These are phyloP conservation scores for Lachancea meyersii DNA, from an alignment of 805 yeast species.

Conservation along the genomic window DNA sequence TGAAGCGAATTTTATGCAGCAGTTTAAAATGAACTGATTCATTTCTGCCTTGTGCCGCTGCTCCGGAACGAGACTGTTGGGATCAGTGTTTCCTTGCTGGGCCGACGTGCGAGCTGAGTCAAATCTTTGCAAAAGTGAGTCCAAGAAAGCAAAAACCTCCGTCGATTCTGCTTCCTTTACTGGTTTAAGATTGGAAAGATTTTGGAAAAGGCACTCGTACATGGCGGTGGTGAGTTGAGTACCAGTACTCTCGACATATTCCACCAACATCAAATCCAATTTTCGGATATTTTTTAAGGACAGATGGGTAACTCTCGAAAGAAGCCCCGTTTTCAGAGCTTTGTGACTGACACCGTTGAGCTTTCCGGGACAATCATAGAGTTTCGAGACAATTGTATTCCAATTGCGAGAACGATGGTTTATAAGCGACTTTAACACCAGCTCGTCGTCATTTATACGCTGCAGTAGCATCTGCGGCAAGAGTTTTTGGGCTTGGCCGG, in stretches of 20 bases:
- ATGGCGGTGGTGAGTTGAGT: conserved; percentile 13
- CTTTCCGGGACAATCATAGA: conserved; percentile 13
- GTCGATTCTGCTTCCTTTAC: not conserved
- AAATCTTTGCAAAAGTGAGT: conserved; percentile 17
- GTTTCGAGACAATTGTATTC: conserved; percentile 21
- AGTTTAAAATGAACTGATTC: conserved; percentile 20
- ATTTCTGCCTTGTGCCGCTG: conserved; percentile 6
- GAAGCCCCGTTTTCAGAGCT: conserved; percentile 10
- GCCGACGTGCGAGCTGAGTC: conserved; percentile 11
- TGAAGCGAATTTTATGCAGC: conserved; percentile 23
- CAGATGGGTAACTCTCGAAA: conserved; percentile 12
- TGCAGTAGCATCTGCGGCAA: conserved; percentile 17
- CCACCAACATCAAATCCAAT: conserved; percentile 25
- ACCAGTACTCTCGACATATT: conserved; percentile 12
- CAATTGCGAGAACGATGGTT: conserved; percentile 24
- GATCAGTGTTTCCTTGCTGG: not conserved
- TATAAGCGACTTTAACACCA: conserved; percentile 19
- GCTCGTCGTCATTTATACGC: conserved; percentile 21
- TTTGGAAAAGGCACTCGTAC: conserved; percentile 24
- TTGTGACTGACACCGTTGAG: conserved; percentile 14
- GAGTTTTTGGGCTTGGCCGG: conserved; percentile 13
- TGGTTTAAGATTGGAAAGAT: conserved; percentile 16
- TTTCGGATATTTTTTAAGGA: conserved; percentile 22
- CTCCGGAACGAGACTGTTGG: not conserved
- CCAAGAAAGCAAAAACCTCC: conserved; percentile 19